Conservation (phyloP, 306 rosid genomes). For the Alnus rubra region DNA sequence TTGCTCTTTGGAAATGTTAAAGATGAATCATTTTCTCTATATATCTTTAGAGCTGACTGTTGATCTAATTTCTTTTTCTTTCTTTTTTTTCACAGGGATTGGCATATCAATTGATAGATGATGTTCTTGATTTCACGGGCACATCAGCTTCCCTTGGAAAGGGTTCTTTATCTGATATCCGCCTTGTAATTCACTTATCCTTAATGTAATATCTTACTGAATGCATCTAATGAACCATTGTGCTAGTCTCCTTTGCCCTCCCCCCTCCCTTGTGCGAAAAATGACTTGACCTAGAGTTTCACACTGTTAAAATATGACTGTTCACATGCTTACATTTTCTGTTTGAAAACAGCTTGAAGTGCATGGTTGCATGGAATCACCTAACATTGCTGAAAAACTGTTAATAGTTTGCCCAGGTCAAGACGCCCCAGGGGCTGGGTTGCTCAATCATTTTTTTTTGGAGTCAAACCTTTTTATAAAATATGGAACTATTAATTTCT, state of each 20-base stretch:
- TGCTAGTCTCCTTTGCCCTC: background rate
- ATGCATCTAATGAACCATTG: background rate
- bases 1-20: slow-evolving; percentile 6
- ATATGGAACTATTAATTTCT: background rate
- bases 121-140: slow-evolving; percentile 90
- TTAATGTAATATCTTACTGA: slow-evolving; percentile 11
- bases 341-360: background rate
- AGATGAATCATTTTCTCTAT: background rate
- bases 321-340: background rate
- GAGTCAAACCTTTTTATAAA: background rate
- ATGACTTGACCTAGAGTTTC: background rate
- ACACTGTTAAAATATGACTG: background rate
- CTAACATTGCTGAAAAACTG: background rate
- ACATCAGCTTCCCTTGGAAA: slow-evolving; percentile 92
- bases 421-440: background rate
- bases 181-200: slow-evolving; percentile 55
- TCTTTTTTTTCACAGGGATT: slow-evolving; percentile 65
- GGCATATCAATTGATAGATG: slow-evolving; percentile 93
- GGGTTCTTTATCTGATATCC: slow-evolving; percentile 90
- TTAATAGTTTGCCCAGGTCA: background rate
- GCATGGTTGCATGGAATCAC: background rate
- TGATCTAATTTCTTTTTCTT: slow-evolving; percentile 9
- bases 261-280: background rate
- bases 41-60: background rate
- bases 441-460: background rate